A percentile compares a stretch with the other conserved stretches of the same genome.
Conservation (phyloP, 2,329 filamentous ascomycete species). For the Cladosporium phlei region DNA sequence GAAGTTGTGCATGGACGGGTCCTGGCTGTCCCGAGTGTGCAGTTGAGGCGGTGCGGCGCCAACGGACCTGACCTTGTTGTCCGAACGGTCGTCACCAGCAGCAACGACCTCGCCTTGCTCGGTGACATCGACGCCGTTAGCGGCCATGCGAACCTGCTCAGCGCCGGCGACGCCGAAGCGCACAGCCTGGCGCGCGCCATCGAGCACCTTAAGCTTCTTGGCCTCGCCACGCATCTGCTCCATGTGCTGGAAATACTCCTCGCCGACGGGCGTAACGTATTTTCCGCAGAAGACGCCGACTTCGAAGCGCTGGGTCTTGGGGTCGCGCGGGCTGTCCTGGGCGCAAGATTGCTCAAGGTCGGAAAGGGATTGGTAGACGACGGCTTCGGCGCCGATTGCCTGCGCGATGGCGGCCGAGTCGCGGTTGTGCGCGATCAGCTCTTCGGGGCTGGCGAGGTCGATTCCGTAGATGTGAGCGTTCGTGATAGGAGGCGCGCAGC, state of each 20-base stretch:
- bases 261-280: constrained; percentile 75
- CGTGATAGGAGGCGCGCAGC: constrained; percentile 73
- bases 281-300: constrained; percentile 87
- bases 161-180: constrained; percentile 58
- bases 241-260: constrained; percentile 77
- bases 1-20: constrained; percentile 58
- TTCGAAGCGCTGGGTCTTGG: constrained; percentile 65
- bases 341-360: constrained; percentile 78
- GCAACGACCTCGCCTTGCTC: constrained; percentile 54
- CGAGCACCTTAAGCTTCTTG: constrained; percentile 61
- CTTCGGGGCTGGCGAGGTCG: constrained; percentile 65
- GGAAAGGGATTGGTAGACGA: constrained; percentile 71
- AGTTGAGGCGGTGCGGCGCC: constrained; percentile 18
- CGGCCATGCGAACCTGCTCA: constrained; percentile 58
- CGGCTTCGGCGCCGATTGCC: constrained; percentile 67
- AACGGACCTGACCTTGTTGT: constrained; percentile 12
- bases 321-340: constrained; percentile 59
- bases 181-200: constrained; percentile 61
- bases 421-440: constrained; percentile 67
- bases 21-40: constrained; percentile 29
- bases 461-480: constrained; percentile 85
- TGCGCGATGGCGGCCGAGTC: constrained; percentile 57
- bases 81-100: constrained; percentile 16
- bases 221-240: constrained; percentile 67
- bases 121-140: constrained; percentile 57